phyloP scores from a whole-genome alignment of 169 alveolate species.

The Blepharisma undulans region DNA sequence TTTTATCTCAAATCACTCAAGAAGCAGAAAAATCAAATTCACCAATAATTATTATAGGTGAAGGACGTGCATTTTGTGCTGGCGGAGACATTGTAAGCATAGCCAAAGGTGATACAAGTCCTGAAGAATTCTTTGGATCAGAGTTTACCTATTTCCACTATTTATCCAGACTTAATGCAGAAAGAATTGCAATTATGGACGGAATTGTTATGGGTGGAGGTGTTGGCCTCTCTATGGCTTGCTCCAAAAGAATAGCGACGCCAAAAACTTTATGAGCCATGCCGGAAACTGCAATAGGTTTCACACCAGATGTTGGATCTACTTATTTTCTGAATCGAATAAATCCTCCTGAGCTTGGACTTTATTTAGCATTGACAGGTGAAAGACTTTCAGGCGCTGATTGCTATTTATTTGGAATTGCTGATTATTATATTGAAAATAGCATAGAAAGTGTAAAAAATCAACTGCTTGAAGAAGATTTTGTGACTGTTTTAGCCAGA shows the following conservation, averaged over 20 bases:
- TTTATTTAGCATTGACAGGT: conserved; percentile 84
- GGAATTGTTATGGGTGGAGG: conserved; percentile 90
- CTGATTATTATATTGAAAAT: conserved; percentile 71
- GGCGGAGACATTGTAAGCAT: conserved; percentile 16
- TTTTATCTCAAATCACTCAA: neutral
- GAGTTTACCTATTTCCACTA: conserved; percentile 13
- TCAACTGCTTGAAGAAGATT: neutral
- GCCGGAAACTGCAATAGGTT: conserved; percentile 91
- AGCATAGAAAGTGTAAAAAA: neutral
- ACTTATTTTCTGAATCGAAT: conserved; percentile 74
- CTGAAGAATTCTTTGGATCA: neutral
- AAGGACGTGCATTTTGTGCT: neutral
- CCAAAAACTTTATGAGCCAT: conserved; percentile 82
- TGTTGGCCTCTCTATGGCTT: conserved; percentile 84
- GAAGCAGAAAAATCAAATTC: neutral
- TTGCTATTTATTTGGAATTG: conserved; percentile 74
- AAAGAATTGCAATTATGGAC: conserved; percentile 65
- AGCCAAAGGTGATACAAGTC: conserved; percentile 34
- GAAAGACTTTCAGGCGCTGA: conserved; percentile 79
- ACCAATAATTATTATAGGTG: neutral
- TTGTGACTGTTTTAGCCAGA: neutral
- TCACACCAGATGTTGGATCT: conserved; percentile 88
- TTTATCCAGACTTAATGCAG: conserved; percentile 44
- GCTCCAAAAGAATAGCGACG: conserved; percentile 81
- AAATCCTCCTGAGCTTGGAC: conserved; percentile 68